phyloP scores from a whole-genome alignment of 1,139 yeast genomes.

The Pichia sp. region DNA sequence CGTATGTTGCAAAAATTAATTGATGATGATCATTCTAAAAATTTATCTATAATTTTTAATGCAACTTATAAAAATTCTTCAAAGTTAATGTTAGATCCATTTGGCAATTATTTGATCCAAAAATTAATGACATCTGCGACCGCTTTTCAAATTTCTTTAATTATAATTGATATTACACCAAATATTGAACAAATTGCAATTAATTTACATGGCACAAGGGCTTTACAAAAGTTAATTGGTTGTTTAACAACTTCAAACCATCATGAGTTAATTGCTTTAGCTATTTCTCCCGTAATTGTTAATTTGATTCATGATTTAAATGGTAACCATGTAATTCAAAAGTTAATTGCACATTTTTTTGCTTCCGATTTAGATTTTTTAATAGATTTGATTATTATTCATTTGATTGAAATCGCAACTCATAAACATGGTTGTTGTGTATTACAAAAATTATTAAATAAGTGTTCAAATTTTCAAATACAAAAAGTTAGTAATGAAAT shows the following conservation, averaged over 20 bases:
- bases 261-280: conserved; percentile 51
- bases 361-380: conserved; percentile 71
- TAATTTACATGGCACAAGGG: conserved; percentile 93
- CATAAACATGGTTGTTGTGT: conserved; percentile 99
- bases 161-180: conserved; percentile 65
- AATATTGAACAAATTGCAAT: conserved; percentile 68
- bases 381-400: conserved; percentile 70
- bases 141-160: conserved; percentile 58
- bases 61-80: conserved; percentile 69
- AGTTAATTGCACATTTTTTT: conserved; percentile 69
- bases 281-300: conserved; percentile 68
- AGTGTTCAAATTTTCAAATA: conserved; percentile 63
- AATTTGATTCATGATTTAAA: conserved; percentile 80
- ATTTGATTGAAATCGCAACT: conserved; percentile 78
- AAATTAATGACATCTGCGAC: conserved; percentile 70
- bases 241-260: conserved; percentile 60
- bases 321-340: conserved; percentile 95
- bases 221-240: conserved; percentile 80
- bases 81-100: conserved; percentile 90
- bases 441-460: conserved; percentile 81
- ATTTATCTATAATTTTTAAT: conserved; percentile 49
- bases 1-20: conserved; percentile 83
- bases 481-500: conserved; percentile 39
- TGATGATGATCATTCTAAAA: conserved; percentile 41
- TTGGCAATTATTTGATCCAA: conserved; percentile 91